Evolutionary conservation across 176 grass and related monocot species (phyloP).

Genomic region (barley (Hordeum vulgare)): MorexV3_pseudomolecules_assembly NC_058522.1:583729333-583729832

Average conservation of each 20-base stretch:
- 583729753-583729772: not conserved
- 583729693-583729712: constrained; percentile 27
- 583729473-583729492: constrained; percentile 77
- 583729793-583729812: constrained; percentile 4
- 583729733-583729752: constrained; percentile 28
- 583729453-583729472: constrained; percentile 47
- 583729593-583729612: constrained; percentile 25
- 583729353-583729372: constrained; percentile 55
- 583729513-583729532: constrained; percentile 80
- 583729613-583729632: constrained; percentile 33
- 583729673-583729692: constrained; percentile 34
- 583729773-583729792: constrained; percentile 12
- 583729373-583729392: constrained; percentile 79
- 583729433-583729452: constrained; percentile 50
- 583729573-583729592: constrained; percentile 36
- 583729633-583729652: constrained; percentile 23
- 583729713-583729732: constrained; percentile 44
- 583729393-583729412: constrained; percentile 70
- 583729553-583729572: constrained; percentile 49
- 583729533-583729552: constrained; percentile 80
- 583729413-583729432: constrained; percentile 54
- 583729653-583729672: constrained; percentile 25
- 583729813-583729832: constrained; percentile 94
- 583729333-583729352: not conserved
- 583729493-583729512: constrained; percentile 64